Conservation (phyloP, 805 yeast species). For the Wickerhamiella musiphila region DNA sequence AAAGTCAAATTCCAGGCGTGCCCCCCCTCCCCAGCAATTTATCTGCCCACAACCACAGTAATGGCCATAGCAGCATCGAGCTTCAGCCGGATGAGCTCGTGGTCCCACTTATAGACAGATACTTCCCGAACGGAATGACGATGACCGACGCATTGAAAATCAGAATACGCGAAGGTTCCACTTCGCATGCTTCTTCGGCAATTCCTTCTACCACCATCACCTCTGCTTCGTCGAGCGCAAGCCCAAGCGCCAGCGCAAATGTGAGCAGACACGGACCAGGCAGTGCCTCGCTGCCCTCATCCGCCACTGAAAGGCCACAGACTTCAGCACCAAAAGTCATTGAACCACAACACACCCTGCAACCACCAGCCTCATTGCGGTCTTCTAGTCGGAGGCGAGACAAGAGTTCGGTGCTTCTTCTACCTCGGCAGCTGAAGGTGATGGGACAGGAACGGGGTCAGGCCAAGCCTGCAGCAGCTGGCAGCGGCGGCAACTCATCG, state of each 20-base stretch:
- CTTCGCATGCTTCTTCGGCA: neutral
- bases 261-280: no score
- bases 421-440: conserved; percentile 17
- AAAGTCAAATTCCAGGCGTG: no score
- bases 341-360: no score
- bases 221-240: neutral
- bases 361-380: no score
- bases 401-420: conserved; percentile 9
- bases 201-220: neutral
- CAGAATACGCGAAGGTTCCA: conserved; percentile 16
- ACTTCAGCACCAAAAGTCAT: no score
- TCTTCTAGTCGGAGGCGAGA: conserved; percentile 1
- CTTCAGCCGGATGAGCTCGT: conserved; percentile 43
- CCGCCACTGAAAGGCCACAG: no score
- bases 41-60: conserved; percentile 1
- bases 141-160: conserved; percentile 48
- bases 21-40: no score
- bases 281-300: neutral
- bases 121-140: conserved; percentile 51
- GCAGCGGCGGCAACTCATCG: no score
- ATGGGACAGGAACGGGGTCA: neutral
- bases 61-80: conserved; percentile 7
- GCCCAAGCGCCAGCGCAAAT: no score
- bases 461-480: no score
- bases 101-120: conserved; percentile 38